Percentiles rank a stretch among this genome's conserved stretches.
Conservation (phyloP, 164 flowering plant genomes). For the Annona cherimola region DNA sequence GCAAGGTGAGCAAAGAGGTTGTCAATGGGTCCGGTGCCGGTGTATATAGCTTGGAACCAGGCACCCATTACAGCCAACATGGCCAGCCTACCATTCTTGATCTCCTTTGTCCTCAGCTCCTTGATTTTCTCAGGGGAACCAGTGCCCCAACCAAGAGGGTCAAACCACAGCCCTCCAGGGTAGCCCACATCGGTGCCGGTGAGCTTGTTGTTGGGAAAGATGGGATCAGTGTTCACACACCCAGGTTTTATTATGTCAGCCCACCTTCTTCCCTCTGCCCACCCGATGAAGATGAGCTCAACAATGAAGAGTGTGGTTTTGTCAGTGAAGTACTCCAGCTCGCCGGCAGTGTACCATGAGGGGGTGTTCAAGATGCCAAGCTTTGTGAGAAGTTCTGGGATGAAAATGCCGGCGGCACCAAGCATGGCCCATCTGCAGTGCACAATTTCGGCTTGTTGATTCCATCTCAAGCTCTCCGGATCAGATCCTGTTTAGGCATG, state of each 20-base stretch:
- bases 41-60: slow-evolving; percentile 89
- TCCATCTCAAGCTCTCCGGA: slow-evolving; percentile 84
- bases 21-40: slow-evolving; percentile 95
- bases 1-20: slow-evolving; percentile 98
- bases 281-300: slow-evolving; percentile 87
- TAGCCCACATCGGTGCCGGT: slow-evolving; percentile 97
- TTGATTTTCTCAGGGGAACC: slow-evolving; percentile 72
- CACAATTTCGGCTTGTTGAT: slow-evolving; percentile 77
- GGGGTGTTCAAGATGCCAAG: slow-evolving; percentile 94
- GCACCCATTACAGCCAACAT: slow-evolving; percentile 99
- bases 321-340: slow-evolving; percentile 91
- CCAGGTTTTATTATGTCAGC: slow-evolving; percentile 87
- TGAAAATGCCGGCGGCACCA: slow-evolving; percentile 98
- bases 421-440: slow-evolving; percentile 99
- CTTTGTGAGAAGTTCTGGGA: slow-evolving; percentile 90
- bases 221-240: slow-evolving; percentile 90
- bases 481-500: slow-evolving; percentile 60
- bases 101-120: slow-evolving; percentile 93
- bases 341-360: slow-evolving; percentile 97
- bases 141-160: slow-evolving; percentile 92
- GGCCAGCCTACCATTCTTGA: slow-evolving; percentile 93
- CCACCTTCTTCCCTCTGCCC: slow-evolving; percentile 54
- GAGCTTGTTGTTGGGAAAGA: slow-evolving; percentile 97
- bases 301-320: slow-evolving; percentile 83
- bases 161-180: slow-evolving; percentile 98